phyloP scores from a whole-genome alignment of 495 filamentous ascomycete species.

The Aspergillus bridgeri region DNA sequence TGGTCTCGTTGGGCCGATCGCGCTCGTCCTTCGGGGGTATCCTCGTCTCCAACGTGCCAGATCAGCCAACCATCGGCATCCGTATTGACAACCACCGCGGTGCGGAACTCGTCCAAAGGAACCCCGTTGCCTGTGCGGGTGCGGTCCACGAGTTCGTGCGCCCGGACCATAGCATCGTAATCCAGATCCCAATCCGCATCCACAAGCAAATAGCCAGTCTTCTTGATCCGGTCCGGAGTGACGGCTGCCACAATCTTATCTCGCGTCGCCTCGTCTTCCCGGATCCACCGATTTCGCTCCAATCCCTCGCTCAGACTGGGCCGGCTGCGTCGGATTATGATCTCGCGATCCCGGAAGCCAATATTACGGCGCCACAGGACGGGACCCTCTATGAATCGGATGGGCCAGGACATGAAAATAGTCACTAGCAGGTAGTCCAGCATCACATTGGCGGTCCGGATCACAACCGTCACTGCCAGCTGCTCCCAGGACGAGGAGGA shows the following conservation, averaged over 20 bases:
- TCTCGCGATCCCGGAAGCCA: conserved; percentile 67
- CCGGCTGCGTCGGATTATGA: conserved; percentile 69
- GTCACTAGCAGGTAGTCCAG: conserved; percentile 67
- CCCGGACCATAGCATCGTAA: conserved; percentile 68
- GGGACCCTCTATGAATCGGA: conserved; percentile 64
- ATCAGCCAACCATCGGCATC: conserved; percentile 64
- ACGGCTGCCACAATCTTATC: conserved; percentile 62
- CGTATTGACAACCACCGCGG: conserved; percentile 61
- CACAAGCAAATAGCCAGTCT: conserved; percentile 77
- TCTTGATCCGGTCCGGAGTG: conserved; percentile 56
- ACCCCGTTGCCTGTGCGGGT: conserved; percentile 46
- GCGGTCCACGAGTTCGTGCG: conserved; percentile 55
- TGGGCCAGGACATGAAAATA: conserved; percentile 72
- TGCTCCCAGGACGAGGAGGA: conserved; percentile 46
- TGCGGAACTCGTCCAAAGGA: conserved; percentile 53
- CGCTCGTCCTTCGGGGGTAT: conserved; percentile 48
- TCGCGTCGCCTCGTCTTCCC: conserved; percentile 43
- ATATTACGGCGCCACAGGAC: conserved; percentile 65
- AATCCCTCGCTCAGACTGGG: conserved; percentile 31
- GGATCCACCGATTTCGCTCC: conserved; percentile 42
- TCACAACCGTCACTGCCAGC: conserved; percentile 45
- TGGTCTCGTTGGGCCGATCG: conserved; percentile 49
- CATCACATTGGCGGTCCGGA: conserved; percentile 57
- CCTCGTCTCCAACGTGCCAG: conserved; percentile 52
- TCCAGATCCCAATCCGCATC: conserved; percentile 79